Percentiles rank a stretch among this genome's conserved stretches.
These are phyloP conservation scores for Boletus semigastroideus DNA, from an alignment of 1,284 basidiomycete species.

Conservation along the genomic window DNA sequence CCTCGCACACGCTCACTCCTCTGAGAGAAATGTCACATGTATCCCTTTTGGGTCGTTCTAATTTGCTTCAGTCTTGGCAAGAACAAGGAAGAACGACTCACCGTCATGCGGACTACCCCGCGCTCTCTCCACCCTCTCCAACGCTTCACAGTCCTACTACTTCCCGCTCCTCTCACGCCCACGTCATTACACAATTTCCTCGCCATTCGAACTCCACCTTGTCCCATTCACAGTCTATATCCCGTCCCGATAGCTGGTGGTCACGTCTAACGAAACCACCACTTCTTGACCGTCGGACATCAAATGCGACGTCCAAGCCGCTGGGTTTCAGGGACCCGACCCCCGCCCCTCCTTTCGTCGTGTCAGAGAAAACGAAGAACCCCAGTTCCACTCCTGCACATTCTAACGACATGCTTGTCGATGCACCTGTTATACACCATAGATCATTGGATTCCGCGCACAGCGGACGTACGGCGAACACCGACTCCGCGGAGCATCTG, in stretches of 20 bases:
- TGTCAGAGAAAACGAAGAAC: constrained; percentile 53
- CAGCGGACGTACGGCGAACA: constrained; percentile 58
- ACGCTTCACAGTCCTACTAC: constrained; percentile 14
- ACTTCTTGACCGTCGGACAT: constrained; percentile 40
- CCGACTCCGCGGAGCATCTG: constrained; percentile 63
- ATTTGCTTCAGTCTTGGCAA: constrained; percentile 28
- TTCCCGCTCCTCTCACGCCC: constrained; percentile 15
- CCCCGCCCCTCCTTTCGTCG: constrained; percentile 58
- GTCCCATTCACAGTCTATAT: constrained; percentile 32
- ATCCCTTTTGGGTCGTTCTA: constrained; percentile 23
- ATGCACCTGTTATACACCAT: constrained; percentile 33
- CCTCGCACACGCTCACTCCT: constrained; percentile 30
- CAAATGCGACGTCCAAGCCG: constrained; percentile 46
- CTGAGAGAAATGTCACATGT: constrained; percentile 28
- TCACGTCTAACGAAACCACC: constrained; percentile 42
- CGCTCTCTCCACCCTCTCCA: constrained; percentile 11
- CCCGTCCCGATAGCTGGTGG: constrained; percentile 50
- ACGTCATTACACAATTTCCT: constrained; percentile 2
- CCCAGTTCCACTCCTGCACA: constrained; percentile 34
- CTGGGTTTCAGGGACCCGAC: constrained; percentile 71
- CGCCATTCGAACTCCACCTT: constrained; percentile 29
- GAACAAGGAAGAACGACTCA: constrained; percentile 22
- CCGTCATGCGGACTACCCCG: constrained; percentile 29
- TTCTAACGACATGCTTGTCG: constrained; percentile 14
- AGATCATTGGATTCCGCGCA: constrained; percentile 52